phyloP scores from a whole-genome alignment of 2,329 filamentous ascomycete species.

The Aurifilum marmelostoma region DNA sequence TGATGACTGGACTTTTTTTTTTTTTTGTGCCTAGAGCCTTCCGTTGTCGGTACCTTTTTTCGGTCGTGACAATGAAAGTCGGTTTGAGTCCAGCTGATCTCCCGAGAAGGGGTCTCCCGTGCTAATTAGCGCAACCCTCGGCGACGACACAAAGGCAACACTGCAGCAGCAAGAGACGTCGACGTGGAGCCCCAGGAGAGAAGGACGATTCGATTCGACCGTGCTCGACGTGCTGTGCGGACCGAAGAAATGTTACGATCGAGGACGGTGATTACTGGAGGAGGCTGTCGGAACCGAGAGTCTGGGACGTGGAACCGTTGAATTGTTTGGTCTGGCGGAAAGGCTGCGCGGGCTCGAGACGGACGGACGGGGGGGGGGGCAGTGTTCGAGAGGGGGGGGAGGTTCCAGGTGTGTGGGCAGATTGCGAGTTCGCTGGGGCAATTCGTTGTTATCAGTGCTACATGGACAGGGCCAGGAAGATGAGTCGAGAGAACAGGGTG shows the following conservation, averaged over 20 bases:
- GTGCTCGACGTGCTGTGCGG: neutral
- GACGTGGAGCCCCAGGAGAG: neutral
- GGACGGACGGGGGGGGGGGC: neutral
- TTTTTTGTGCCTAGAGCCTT: neutral
- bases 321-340: neutral
- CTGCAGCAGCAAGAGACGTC: neutral
- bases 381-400: slow-evolving; percentile 19
- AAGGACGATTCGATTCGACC: neutral
- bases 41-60: neutral
- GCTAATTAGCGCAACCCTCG: slow-evolving; percentile 12
- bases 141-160: neutral
- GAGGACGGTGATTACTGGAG: slow-evolving; percentile 2
- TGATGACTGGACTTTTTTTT: neutral
- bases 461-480: neutral
- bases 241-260: slow-evolving; percentile 1
- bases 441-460: slow-evolving; percentile 1
- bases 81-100: slow-evolving; percentile 10
- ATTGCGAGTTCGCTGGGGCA: neutral
- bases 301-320: slow-evolving; percentile 12
- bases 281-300: slow-evolving; percentile 8
- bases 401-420: neutral
- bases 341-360: slow-evolving; percentile 19
- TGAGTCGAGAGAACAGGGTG: slow-evolving; percentile 11
- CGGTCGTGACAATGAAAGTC: neutral
- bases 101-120: slow-evolving; percentile 2